A percentile compares a stretch with the other conserved stretches of the same genome.
Evolutionary conservation across 2,329 filamentous ascomycete genomes (phyloP).

Genomic region (Macrophomina tecta): DNA sequence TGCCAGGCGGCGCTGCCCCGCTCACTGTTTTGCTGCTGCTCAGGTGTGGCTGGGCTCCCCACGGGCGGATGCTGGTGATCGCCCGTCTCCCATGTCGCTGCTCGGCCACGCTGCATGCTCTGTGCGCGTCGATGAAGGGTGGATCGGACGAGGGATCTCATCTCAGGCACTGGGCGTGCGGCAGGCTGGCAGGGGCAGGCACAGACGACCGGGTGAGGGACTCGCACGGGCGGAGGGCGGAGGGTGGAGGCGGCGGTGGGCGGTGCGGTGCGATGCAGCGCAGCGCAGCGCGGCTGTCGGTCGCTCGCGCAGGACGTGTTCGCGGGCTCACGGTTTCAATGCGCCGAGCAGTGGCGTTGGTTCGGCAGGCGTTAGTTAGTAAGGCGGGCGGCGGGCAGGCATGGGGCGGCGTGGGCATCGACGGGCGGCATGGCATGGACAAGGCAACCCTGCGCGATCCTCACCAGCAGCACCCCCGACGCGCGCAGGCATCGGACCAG

Average conservation of each 20-base stretch:
- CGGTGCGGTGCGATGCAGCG: neutral
- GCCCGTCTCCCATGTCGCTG: slow-evolving; percentile 23
- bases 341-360: slow-evolving; percentile 19
- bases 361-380: slow-evolving; percentile 17
- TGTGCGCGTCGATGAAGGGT: slow-evolving; percentile 26
- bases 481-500: slow-evolving; percentile 22
- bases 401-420: neutral
- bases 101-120: slow-evolving; percentile 16
- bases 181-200: slow-evolving; percentile 11
- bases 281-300: neutral
- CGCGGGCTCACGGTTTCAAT: slow-evolving; percentile 20
- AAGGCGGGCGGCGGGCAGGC: slow-evolving; percentile 1
- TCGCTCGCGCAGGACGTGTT: neutral
- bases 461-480: slow-evolving; percentile 1
- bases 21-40: neutral
- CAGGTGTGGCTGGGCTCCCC: slow-evolving; percentile 26
- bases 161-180: slow-evolving; percentile 14
- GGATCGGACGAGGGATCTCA: slow-evolving; percentile 20
- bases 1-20: slow-evolving; percentile 15
- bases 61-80: slow-evolving; percentile 21
- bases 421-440: neutral
- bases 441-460: slow-evolving; percentile 18
- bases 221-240: neutral
- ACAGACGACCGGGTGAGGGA: neutral
- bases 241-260: neutral